phyloP scores from a whole-genome alignment of 768 basidiomycete species.

The Boletus eberwhitei region DNA sequence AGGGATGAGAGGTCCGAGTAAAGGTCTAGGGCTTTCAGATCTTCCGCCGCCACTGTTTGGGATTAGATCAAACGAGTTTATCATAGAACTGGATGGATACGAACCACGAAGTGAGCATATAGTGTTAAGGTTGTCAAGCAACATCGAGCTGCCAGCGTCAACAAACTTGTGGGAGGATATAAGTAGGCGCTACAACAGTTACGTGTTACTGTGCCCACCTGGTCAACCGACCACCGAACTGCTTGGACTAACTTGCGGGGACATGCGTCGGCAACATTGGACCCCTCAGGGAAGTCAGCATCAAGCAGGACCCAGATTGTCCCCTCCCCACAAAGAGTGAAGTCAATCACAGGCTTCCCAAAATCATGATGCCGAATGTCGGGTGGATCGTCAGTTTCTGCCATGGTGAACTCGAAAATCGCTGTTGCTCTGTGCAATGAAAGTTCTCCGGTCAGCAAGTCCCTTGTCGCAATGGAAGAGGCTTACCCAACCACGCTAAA shows the following conservation, averaged over 20 bases:
- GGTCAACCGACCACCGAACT: slow-evolving; percentile 34
- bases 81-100: slow-evolving; percentile 2
- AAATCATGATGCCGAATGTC: slow-evolving; percentile 46
- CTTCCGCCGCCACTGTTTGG: slow-evolving; percentile 44
- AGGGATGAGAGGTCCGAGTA: slow-evolving; percentile 55
- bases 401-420: slow-evolving; percentile 50
- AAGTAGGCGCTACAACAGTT: neutral
- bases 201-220: slow-evolving; percentile 31
- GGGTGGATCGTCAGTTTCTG: slow-evolving; percentile 19
- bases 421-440: slow-evolving; percentile 55
- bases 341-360: slow-evolving; percentile 57
- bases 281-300: slow-evolving; percentile 33
- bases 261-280: slow-evolving; percentile 9
- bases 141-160: slow-evolving; percentile 19
- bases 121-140: slow-evolving; percentile 47
- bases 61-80: neutral
- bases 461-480: neutral
- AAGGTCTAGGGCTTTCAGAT: slow-evolving; percentile 53
- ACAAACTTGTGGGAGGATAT: slow-evolving; percentile 17
- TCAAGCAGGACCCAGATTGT: slow-evolving; percentile 51
- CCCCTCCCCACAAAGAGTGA: slow-evolving; percentile 39
- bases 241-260: slow-evolving; percentile 28
- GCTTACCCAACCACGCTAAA: slow-evolving; percentile 76
- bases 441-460: neutral
- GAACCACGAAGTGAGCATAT: slow-evolving; percentile 46